phyloP scores from a whole-genome alignment of 345 rosid genomes.

The Eutrema japonicum region DNA sequence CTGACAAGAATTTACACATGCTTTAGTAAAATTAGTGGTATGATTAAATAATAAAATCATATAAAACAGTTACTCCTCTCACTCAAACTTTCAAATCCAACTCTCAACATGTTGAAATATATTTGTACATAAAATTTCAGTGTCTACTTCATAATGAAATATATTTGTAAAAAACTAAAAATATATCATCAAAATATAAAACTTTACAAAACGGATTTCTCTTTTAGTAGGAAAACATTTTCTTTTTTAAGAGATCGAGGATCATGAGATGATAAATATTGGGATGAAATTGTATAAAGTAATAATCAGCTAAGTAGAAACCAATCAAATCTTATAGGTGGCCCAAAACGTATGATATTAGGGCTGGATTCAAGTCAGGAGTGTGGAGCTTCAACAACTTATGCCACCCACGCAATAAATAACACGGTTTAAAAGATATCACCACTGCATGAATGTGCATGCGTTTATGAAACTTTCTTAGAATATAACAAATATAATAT shows the following conservation, averaged over 20 bases:
- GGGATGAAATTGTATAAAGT: background rate
- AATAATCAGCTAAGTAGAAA: constrained; percentile 14
- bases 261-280: background rate
- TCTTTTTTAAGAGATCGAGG: background rate
- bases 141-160: background rate
- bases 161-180: background rate
- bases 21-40: background rate
- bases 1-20: background rate
- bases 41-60: constrained; percentile 5
- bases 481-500: background rate
- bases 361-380: background rate
- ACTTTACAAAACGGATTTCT: background rate
- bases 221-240: background rate
- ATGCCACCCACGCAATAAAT: constrained; percentile 8
- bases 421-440: constrained; percentile 21
- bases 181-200: background rate
- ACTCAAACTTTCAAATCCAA: background rate
- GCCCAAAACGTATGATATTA: constrained; percentile 4
- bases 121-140: background rate
- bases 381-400: constrained; percentile 2
- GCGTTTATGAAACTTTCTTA: constrained; percentile 5
- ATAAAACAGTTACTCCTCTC: constrained; percentile 19
- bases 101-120: background rate
- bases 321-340: constrained; percentile 8
- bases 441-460: constrained; percentile 17